phyloP scores from a whole-genome alignment of 2,329 filamentous ascomycete species.

The Alternaria metachromatica region DNA sequence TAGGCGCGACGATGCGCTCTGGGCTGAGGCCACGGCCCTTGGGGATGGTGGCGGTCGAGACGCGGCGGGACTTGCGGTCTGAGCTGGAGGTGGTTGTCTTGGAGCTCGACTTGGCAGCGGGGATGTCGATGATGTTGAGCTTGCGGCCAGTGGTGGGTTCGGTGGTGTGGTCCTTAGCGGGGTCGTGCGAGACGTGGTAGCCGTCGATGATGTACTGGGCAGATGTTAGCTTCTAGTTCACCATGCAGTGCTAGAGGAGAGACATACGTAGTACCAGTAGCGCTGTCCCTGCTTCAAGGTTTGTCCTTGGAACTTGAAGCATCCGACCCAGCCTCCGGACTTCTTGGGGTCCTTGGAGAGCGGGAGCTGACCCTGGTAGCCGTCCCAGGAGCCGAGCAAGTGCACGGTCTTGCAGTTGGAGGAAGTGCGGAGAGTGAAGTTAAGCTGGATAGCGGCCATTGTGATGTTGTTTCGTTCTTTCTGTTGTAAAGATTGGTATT shows the following conservation, averaged over 20 bases:
- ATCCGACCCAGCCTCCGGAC: slow-evolving; percentile 91
- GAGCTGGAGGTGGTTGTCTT: slow-evolving; percentile 55
- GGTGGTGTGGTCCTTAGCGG: slow-evolving; percentile 83
- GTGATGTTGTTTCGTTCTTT: slow-evolving; percentile 35
- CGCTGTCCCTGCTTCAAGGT: slow-evolving; percentile 87
- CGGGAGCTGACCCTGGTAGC: slow-evolving; percentile 92
- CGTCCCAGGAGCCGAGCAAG: slow-evolving; percentile 97
- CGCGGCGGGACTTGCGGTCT: slow-evolving; percentile 57
- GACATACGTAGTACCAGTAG: slow-evolving; percentile 94
- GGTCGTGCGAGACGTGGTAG: slow-evolving; percentile 97
- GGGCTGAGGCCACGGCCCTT: slow-evolving; percentile 88
- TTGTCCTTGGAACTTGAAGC: slow-evolving; percentile 90
- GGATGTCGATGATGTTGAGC: slow-evolving; percentile 96
- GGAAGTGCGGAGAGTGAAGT: slow-evolving; percentile 95
- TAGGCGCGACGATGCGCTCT: slow-evolving; percentile 88
- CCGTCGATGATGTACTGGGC: slow-evolving; percentile 91
- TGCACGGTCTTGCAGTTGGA: slow-evolving; percentile 97
- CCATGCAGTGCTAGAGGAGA: neutral
- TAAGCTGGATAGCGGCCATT: slow-evolving; percentile 93
- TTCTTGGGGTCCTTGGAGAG: slow-evolving; percentile 91
- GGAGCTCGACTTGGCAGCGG: slow-evolving; percentile 57
- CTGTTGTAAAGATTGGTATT: slow-evolving; percentile 25
- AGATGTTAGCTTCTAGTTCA: slow-evolving; percentile 24
- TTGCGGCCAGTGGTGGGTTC: slow-evolving; percentile 97
- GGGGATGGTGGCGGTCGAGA: slow-evolving; percentile 70